Evolutionary conservation across 2,329 filamentous ascomycete species (phyloP), one percentile per base, ranked within the genome.

Genomic region (Fusarium irregulare): DNA sequence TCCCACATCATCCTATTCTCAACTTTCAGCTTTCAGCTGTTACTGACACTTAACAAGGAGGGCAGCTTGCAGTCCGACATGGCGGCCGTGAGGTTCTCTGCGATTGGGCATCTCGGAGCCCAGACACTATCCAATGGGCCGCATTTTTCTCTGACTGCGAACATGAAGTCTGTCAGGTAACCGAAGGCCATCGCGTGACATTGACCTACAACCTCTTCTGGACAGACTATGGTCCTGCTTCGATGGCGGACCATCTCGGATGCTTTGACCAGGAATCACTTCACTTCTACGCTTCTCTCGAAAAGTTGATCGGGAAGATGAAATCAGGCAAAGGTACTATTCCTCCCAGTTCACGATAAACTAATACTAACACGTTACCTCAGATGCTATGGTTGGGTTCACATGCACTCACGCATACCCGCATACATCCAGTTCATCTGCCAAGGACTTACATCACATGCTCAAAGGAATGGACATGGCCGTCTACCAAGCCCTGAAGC

Each of bases 151-250:
- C 80, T 56, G 84, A 87, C 71, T 87, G 84, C 67, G 82, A 86
- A 62, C 85, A 87, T 56, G 84, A 87, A 65, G 82, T 87, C 2
- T 70, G 82, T 1, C 80, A 83, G 16, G 82, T 90, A 8, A 84
- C 77, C 0, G 68, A 76, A 2, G 87, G 87, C 0, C 80, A 89
- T 60, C 83, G 86, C 8, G 83, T 77, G 14, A 78, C 76, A 0
- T 73, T 91, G 23, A 90, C 87, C 0, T 90, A 90, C 77, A 89
- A 89, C 60, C 77, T 91, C 3, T 88, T 60, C 5, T 64, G 62
- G 64, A 66, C 66, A 20, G 3, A 49, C n/a, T 70, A 82, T 37
- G 76, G 82, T 0, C 71, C 68, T 3, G 56, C 59, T n/a, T 63
- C 66, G 0, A 73, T 80, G 28, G 62, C 66, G 2, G 14, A 47